These are phyloP conservation scores for Alternaria incomplexa DNA, from an alignment of 2,329 filamentous ascomycete species.

Conservation along the genomic window DNA sequence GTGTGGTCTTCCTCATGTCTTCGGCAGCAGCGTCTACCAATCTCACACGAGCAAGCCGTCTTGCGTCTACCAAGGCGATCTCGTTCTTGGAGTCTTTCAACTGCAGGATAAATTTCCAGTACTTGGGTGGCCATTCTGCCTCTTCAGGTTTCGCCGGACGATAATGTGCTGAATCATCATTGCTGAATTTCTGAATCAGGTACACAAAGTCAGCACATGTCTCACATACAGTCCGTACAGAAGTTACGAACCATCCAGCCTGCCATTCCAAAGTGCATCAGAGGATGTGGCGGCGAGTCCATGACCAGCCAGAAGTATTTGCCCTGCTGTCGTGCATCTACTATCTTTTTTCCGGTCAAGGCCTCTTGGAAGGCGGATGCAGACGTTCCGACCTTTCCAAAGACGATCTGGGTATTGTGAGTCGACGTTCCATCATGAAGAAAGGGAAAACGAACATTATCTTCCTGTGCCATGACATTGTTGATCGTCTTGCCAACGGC, in stretches of 20 bases:
- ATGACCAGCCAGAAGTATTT: slow-evolving; percentile 97
- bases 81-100: slow-evolving; percentile 68
- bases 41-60: slow-evolving; percentile 79
- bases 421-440: not conserved
- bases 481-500: slow-evolving; percentile 83
- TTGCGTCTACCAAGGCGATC: slow-evolving; percentile 81
- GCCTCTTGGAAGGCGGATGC: slow-evolving; percentile 75
- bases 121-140: slow-evolving; percentile 84
- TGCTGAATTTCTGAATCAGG: slow-evolving; percentile 67
- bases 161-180: slow-evolving; percentile 80
- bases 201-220: not conserved
- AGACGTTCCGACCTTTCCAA: slow-evolving; percentile 86
- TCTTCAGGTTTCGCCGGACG: slow-evolving; percentile 65
- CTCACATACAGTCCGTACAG: not conserved
- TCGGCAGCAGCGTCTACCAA: slow-evolving; percentile 80
- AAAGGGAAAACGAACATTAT: slow-evolving; percentile 54
- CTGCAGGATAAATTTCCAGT: slow-evolving; percentile 83
- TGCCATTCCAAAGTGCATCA: slow-evolving; percentile 80
- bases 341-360: slow-evolving; percentile 74
- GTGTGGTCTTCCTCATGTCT: slow-evolving; percentile 76
- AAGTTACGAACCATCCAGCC: slow-evolving; percentile 65
- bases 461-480: slow-evolving; percentile 74
- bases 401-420: slow-evolving; percentile 65
- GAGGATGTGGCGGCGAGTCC: slow-evolving; percentile 77
- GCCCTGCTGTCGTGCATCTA: slow-evolving; percentile 80